These are phyloP conservation scores for Mycena rosella DNA, from an alignment of 768 basidiomycete species.

Conservation along the genomic window DNA sequence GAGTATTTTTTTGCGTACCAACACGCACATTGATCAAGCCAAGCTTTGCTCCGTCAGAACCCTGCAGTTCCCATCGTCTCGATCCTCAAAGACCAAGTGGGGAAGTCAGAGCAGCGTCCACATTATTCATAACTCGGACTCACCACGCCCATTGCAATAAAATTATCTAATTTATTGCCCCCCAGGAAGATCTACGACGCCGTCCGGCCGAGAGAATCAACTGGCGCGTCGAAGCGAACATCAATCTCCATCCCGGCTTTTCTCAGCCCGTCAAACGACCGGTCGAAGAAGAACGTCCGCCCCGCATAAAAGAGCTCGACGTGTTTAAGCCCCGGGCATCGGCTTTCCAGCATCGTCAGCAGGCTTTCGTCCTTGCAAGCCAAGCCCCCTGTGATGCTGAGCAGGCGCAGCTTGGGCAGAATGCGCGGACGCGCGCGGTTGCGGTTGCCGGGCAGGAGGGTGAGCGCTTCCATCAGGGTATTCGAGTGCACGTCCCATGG, in stretches of 20 bases:
- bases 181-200: too few relatives aligned
- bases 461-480: slow-evolving; percentile 24
- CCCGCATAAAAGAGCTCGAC: slow-evolving; percentile 33
- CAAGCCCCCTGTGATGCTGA: slow-evolving; percentile 29
- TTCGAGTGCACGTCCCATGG: slow-evolving; percentile 27
- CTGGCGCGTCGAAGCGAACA: slow-evolving; percentile 26
- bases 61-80: too few relatives aligned
- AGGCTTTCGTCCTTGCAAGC: slow-evolving; percentile 21
- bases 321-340: slow-evolving; percentile 1
- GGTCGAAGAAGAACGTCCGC: slow-evolving; percentile 31
- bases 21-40: too few relatives aligned
- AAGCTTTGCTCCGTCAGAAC: too few relatives aligned
- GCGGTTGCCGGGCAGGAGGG: slow-evolving; percentile 2
- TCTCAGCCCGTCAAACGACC: slow-evolving; percentile 21
- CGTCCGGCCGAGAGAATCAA: slow-evolving; percentile 11
- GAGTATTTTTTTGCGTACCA: too few relatives aligned
- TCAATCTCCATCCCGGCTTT: slow-evolving; percentile 20
- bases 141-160: too few relatives aligned
- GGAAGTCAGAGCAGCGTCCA: too few relatives aligned
- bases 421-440: background rate
- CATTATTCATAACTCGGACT: too few relatives aligned
- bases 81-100: too few relatives aligned
- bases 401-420: slow-evolving; percentile 12
- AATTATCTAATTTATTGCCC: too few relatives aligned
- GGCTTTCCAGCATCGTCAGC: slow-evolving; percentile 27